A percentile compares a stretch with the other conserved stretches of the same genome.
Evolutionary conservation across 805 yeast genomes (phyloP).

Genomic region (Candida methanosorbosa): DNA sequence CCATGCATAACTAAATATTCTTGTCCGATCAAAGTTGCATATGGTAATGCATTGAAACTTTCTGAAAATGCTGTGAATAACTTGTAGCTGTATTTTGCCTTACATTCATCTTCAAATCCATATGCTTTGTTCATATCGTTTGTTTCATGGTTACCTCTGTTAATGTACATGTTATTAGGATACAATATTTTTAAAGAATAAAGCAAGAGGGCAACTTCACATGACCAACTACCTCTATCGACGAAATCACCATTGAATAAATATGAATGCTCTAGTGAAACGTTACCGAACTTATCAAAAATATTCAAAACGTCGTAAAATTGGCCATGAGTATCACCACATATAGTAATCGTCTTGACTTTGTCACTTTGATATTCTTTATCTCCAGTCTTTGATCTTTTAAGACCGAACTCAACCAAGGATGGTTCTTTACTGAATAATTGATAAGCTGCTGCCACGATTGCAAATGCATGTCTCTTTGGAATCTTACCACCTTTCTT

Average conservation of each 20-base stretch:
- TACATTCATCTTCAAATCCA: constrained; percentile 95
- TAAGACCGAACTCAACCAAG: constrained; percentile 56
- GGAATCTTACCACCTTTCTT: constrained; percentile 67
- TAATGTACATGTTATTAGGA: constrained; percentile 64
- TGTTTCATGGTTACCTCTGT: constrained; percentile 96
- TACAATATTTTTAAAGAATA: constrained; percentile 69
- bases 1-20: constrained; percentile 92
- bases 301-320: constrained; percentile 82
- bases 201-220: constrained; percentile 82
- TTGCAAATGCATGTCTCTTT: constrained; percentile 75
- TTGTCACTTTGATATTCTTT: constrained; percentile 27
- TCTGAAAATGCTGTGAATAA: constrained; percentile 78
- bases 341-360: constrained; percentile 60
- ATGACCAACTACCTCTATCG: constrained; percentile 97
- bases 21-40: constrained; percentile 71
- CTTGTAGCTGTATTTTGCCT: constrained; percentile 75
- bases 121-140: constrained; percentile 94
- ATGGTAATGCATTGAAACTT: constrained; percentile 78
- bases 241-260: constrained; percentile 96
- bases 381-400: constrained; percentile 22
- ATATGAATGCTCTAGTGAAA: constrained; percentile 58
- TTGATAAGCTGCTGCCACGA: constrained; percentile 62
- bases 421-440: constrained; percentile 61
- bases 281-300: constrained; percentile 67
- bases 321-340: constrained; percentile 98